Evolutionary conservation across 1,284 basidiomycete species (phyloP).

Genomic region (Ceratobasidium sp.): DNA sequence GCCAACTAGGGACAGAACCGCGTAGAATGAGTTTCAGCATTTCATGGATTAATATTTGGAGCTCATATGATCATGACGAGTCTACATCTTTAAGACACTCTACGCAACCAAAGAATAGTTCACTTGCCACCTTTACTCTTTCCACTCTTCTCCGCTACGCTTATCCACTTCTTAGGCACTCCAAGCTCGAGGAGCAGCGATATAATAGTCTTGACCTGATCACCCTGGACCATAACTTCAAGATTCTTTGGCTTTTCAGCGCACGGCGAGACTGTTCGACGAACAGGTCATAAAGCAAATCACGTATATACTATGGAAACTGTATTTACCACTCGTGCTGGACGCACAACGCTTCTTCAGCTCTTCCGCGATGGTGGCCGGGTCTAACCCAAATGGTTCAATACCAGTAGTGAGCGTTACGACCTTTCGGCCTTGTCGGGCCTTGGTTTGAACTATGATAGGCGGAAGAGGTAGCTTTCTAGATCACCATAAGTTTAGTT

Average conservation of each 20-base stretch:
- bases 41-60: neutral
- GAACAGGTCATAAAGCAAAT: neutral
- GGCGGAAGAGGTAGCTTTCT: slow-evolving; percentile 84
- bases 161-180: slow-evolving; percentile 85
- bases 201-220: slow-evolving; percentile 75
- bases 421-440: slow-evolving; percentile 81
- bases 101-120: neutral
- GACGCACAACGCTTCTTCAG: slow-evolving; percentile 82
- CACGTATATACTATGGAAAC: neutral
- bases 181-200: slow-evolving; percentile 77
- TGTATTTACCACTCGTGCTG: slow-evolving; percentile 74
- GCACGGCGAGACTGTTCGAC: slow-evolving; percentile 67
- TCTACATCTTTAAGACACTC: neutral
- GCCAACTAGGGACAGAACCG: neutral
- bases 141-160: slow-evolving; percentile 61
- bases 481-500: slow-evolving; percentile 28
- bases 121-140: slow-evolving; percentile 50
- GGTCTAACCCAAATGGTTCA: slow-evolving; percentile 77
- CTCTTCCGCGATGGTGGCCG: slow-evolving; percentile 85
- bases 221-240: slow-evolving; percentile 87
- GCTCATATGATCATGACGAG: neutral
- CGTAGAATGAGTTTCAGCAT: neutral
- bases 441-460: slow-evolving; percentile 76
- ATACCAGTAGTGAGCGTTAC: slow-evolving; percentile 83
- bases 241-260: slow-evolving; percentile 67